A percentile compares a stretch with the other conserved stretches of the same genome.
These are phyloP conservation scores for Dictyostelium purpureum DNA, from an alignment of 78 protist species.

Conservation along the genomic window DNA sequence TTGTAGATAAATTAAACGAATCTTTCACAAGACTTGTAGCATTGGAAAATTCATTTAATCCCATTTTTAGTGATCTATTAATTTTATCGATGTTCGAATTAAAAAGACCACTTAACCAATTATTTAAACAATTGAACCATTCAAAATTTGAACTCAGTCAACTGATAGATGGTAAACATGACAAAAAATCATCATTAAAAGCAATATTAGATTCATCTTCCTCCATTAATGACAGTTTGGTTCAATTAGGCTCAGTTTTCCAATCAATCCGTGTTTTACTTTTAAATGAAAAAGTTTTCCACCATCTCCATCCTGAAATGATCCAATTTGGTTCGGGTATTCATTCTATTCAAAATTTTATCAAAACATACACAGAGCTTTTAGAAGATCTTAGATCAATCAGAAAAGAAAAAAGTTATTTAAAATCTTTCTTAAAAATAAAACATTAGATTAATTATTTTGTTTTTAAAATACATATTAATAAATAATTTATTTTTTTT, in stretches of 20 bases:
- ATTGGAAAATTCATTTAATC: constrained; percentile 27
- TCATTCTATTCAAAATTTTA: constrained; percentile 15
- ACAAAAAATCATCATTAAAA: neutral
- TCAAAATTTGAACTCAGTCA: neutral
- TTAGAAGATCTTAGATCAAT: constrained; percentile 1
- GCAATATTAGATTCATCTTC: neutral
- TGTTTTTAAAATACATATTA: too few relatives aligned
- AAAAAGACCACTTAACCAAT: neutral
- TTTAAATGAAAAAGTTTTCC: neutral
- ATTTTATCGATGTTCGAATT: constrained; percentile 18
- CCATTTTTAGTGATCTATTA: neutral
- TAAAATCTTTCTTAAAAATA: neutral
- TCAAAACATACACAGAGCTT: neutral
- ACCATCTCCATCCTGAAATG: constrained; percentile 56
- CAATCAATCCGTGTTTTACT: neutral
- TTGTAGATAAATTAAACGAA: constrained; percentile 11
- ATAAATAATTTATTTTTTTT: neutral
- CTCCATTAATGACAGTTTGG: neutral
- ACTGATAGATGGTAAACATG: neutral
- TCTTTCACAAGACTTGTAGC: constrained; percentile 37
- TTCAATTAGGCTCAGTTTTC: neutral
- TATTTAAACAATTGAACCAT: constrained; percentile 4
- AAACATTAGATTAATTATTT: neutral
- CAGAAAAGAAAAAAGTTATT: constrained; percentile 24
- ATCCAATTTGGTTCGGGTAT: constrained; percentile 57